Conservation (phyloP, 2,329 filamentous ascomycete species). For the Arachnomyces sp. region DNA sequence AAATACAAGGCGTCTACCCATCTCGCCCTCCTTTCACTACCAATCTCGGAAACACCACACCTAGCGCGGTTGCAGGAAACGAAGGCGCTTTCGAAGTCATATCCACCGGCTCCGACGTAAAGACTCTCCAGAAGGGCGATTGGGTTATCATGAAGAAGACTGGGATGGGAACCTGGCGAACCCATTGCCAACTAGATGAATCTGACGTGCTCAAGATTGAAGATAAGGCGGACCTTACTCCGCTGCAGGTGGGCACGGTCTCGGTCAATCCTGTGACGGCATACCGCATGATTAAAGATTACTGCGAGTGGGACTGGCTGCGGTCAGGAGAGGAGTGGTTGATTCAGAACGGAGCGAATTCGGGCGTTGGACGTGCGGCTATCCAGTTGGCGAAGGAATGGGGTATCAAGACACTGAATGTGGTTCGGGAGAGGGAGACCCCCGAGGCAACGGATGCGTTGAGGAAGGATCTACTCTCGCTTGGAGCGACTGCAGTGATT, state of each 20-base stretch:
- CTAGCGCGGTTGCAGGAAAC: slow-evolving; percentile 64
- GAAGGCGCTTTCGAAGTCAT: slow-evolving; percentile 92
- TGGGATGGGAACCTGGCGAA: slow-evolving; percentile 89
- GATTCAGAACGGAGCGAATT: slow-evolving; percentile 94
- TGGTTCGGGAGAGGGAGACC: slow-evolving; percentile 66
- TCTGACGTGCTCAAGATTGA: slow-evolving; percentile 61
- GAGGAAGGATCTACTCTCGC: slow-evolving; percentile 51
- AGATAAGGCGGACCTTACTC: slow-evolving; percentile 61
- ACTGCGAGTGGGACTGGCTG: slow-evolving; percentile 49
- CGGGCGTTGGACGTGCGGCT: slow-evolving; percentile 80
- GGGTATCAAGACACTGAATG: slow-evolving; percentile 86
- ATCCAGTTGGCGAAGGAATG: slow-evolving; percentile 81
- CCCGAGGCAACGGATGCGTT: slow-evolving; percentile 57
- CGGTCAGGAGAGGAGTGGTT: slow-evolving; percentile 74
- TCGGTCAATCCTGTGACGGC: slow-evolving; percentile 91
- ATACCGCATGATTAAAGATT: slow-evolving; percentile 85
- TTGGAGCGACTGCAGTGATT: slow-evolving; percentile 58
- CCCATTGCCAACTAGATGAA: slow-evolving; percentile 65
- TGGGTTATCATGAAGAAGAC: slow-evolving; percentile 86
- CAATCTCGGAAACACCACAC: slow-evolving; percentile 65
- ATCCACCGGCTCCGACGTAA: slow-evolving; percentile 55
- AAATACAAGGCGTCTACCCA: slow-evolving; percentile 93
- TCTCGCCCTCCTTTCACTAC: slow-evolving; percentile 71
- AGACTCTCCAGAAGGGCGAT: slow-evolving; percentile 65
- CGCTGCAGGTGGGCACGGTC: slow-evolving; percentile 77